Conservation (phyloP, 148 eudicot genomes). For the Rhododendron griersonianum region DNA sequence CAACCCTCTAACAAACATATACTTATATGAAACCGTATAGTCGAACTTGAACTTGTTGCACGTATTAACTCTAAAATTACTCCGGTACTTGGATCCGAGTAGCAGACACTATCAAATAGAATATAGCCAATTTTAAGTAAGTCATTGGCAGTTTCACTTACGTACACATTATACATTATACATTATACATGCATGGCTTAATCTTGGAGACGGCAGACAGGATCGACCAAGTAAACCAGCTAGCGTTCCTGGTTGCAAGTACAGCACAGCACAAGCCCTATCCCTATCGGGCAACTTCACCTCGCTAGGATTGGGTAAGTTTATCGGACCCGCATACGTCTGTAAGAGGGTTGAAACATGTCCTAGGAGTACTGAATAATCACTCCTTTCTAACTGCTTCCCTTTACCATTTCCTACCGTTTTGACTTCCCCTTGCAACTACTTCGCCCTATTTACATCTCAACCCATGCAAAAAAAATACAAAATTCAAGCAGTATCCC, state of each 20-base stretch:
- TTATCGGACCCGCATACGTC: neutral
- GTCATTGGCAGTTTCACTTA: neutral
- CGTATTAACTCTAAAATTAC: neutral
- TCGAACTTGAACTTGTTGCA: neutral
- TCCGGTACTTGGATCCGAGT: neutral
- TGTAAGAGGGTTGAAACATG: neutral
- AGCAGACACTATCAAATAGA: neutral
- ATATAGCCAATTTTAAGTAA: neutral
- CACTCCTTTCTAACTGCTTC: conserved; percentile 7
- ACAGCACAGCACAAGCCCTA: neutral
- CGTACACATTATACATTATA: neutral
- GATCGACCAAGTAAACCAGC: neutral
- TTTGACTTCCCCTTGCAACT: conserved; percentile 12
- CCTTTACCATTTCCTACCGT: neutral
- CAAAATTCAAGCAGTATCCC: conserved; percentile 6
- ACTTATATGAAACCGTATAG: neutral
- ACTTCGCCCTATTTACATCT: conserved; percentile 26
- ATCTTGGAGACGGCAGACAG: neutral
- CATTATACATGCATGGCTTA: neutral
- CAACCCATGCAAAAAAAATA: conserved; percentile 5
- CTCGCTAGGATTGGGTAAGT: neutral
- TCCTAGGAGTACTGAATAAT: neutral
- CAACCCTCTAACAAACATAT: neutral
- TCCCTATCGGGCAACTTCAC: neutral
- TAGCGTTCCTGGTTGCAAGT: neutral